Base-by-base conservation (phyloP, 2,329 filamentous ascomycete species). In the Hypoxylon sp. region DNA sequence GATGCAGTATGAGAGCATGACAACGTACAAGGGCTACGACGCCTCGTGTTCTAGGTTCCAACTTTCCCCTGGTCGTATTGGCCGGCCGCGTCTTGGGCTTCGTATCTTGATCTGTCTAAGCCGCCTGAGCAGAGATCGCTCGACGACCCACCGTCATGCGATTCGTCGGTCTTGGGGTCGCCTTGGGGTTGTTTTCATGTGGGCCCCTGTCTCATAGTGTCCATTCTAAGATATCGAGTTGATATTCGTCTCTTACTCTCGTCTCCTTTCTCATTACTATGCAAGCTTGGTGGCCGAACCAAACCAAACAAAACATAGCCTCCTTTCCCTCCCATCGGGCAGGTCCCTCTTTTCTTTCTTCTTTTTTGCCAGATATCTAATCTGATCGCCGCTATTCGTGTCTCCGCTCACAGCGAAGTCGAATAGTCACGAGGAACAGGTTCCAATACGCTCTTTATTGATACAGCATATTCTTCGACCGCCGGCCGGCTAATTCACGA, bases 281-380 rank as follows among this genome's bases (percentile, higher is more conserved):
- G 63, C 48, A 25, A 52, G 48, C 57, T 71, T 57, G 23, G 68
- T 67, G 46, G 61, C 63, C 65, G 69, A 71, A 70, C 65, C 71
- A 70, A 73, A 74, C 65, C 68, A 70, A 71, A 67, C 71, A 70
- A 73, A 74, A 71, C 68, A 66, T 71, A 50, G 61, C 37, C 64
- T 62, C 67, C 71, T 70, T 73, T 72, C 74, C 70, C 69, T 73
- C 73, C 70, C 62, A 32, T 68, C 73, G 75, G 77, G 77, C 78
- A 73, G 76, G 75, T 71, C 74, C 75, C 74, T 68, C 71, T 55
- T 63, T 67, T 63, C 55, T 59, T 45, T 69, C 51, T 67, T 61
- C 61, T 68, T 37, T 53, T 48, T 65, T 29, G 57, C 37, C 48
- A 59, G 62, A 61, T 59, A 63, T 69, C 57, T 70, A 68, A 64